Base-by-base conservation (phyloP, 768 basidiomycete species). In the Tylopilus subfusipes region DNA sequence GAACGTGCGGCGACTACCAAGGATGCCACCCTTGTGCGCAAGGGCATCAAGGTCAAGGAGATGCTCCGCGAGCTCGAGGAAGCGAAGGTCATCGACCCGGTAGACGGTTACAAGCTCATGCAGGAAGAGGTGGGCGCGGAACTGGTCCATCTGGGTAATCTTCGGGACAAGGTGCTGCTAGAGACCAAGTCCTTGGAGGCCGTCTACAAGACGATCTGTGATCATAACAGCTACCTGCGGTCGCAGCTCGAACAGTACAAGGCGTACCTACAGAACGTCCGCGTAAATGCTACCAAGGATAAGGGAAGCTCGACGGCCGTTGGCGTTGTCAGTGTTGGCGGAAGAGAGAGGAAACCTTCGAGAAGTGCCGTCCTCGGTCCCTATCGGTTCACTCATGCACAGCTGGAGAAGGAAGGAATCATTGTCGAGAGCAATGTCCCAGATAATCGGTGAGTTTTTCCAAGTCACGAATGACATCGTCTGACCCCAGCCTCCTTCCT, bases 341-440 rank as follows among this genome's bases (percentile, higher is more conserved):
- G 96, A 43, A 97, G 98, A 75, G 97, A 98, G 80, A 93, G 93
- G 80, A 98, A 96, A 72, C 84, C 83, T 43, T 68, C 78, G 33
- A 95, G 97, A 75, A 82, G 85, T 19, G 84, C 88, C 39, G 87
- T 92, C 11, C 82, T 96, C 39, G 97, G 97, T 6, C 97, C 97
- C 12, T 98, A 97, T 73, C 82, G 97, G 57, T 99, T 97, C 66
- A 98, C 97, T 3, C 97, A 99, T 68, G 92, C 92, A 24, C 97
- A 98, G 69, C 75, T 99, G 61, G 97, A 99, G 78, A 98, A 98
- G 74, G 97, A 98, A 74, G 95, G 95, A 13, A 95, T 99, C 65
- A 98, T 99, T 66, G 92, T 98, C 46, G 95, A 98, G 72, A 98
- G 95, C 68, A 98, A 98, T 71, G 97, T 99, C 27, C 97, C 97